These are phyloP conservation scores for Tilletia walkeri DNA, from an alignment of 1,284 basidiomycete genomes.

Conservation along the genomic window DNA sequence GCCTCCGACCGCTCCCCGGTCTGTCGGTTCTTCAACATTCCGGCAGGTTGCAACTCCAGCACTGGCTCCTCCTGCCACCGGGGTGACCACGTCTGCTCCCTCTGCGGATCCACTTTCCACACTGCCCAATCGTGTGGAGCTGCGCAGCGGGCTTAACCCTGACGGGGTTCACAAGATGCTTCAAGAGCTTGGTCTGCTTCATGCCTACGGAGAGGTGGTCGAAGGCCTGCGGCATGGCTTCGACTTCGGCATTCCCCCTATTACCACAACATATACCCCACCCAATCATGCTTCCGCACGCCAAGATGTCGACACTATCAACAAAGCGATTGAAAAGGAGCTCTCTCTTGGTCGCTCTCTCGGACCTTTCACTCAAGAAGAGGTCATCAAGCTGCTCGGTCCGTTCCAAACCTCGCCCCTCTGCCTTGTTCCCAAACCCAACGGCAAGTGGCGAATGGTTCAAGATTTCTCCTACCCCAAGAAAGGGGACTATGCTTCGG, in stretches of 20 bases:
- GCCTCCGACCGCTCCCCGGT: not conserved
- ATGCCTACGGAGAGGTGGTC: not conserved
- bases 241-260: not conserved
- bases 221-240: not conserved
- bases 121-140: not conserved
- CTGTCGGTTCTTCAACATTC: not conserved
- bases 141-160: not conserved
- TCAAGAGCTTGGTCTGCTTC: not conserved
- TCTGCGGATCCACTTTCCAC: not conserved
- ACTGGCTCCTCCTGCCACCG: not conserved
- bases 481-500: not conserved
- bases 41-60: not conserved
- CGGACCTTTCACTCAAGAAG: not conserved
- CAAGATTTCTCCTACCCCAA: not conserved
- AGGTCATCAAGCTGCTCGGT: not conserved
- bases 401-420: conserved; percentile 1
- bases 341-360: not conserved
- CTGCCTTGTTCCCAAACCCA: not conserved
- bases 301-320: not conserved
- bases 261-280: not conserved
- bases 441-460: not conserved
- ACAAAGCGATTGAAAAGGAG: not conserved
- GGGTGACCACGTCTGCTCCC: conserved; percentile 1
- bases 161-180: not conserved
- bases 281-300: not conserved